phyloP scores from a whole-genome alignment of 2,329 filamentous ascomycete species.

The Cladosporium sp. region DNA sequence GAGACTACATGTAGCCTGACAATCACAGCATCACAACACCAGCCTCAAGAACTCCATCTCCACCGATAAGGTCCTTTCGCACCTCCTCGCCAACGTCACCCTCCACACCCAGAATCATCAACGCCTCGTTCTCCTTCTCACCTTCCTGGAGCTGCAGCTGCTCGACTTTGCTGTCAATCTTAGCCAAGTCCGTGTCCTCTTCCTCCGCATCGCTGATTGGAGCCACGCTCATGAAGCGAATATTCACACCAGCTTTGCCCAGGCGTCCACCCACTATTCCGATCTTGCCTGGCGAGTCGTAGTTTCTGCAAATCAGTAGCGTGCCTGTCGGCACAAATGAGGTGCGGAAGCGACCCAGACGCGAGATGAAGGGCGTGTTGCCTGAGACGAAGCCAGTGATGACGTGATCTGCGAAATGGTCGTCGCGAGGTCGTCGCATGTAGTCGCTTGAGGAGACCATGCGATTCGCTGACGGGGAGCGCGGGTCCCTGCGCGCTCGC shows the following conservation, averaged over 20 bases:
- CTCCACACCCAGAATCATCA: constrained; percentile 78
- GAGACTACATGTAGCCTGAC: too few species aligned
- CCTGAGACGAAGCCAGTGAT: constrained; percentile 65
- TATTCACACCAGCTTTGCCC: constrained; percentile 69
- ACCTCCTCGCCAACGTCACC: constrained; percentile 58
- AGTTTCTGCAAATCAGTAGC: constrained; percentile 74
- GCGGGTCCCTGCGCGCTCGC: constrained; percentile 43
- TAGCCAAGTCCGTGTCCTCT: constrained; percentile 10
- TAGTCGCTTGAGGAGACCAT: constrained; percentile 9
- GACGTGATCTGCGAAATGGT: constrained; percentile 44
- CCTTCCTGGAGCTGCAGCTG: constrained; percentile 16
- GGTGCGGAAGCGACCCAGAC: constrained; percentile 68
- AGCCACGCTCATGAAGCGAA: constrained; percentile 73
- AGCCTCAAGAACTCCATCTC: constrained; percentile 51
- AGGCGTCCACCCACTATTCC: constrained; percentile 70
- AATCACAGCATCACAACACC: constrained; percentile 46
- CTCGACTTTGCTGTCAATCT: constrained; percentile 14
- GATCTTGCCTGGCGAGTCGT: constrained; percentile 77
- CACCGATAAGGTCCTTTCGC: constrained; percentile 44
- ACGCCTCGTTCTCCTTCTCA: constrained; percentile 56
- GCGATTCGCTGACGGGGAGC: constrained; percentile 28
- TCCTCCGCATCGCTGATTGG: constrained; percentile 45
- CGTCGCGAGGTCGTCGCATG: constrained; percentile 17
- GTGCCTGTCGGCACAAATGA: constrained; percentile 71
- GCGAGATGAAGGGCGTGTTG: constrained; percentile 63